These are phyloP conservation scores for Podaxis mareebaensis DNA, from an alignment of 768 basidiomycete genomes.

Conservation along the genomic window DNA sequence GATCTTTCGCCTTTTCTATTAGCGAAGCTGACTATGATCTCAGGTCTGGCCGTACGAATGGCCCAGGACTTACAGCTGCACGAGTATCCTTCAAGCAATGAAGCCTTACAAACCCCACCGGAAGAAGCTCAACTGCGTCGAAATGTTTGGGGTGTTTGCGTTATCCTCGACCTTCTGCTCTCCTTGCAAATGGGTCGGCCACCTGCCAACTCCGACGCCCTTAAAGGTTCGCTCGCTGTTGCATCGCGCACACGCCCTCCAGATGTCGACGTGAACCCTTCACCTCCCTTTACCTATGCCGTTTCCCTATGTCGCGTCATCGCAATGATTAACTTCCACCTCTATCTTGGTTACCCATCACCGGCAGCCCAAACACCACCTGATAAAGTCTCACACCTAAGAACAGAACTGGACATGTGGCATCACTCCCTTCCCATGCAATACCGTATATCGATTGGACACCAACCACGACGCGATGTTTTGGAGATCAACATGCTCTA, in stretches of 20 bases:
- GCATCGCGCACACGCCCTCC: neutral
- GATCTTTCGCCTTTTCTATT: neutral
- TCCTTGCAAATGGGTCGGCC: conserved; percentile 29
- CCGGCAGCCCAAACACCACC: conserved; percentile 13
- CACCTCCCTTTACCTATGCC: conserved; percentile 24
- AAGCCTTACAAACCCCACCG: neutral
- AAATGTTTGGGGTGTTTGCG: conserved; percentile 27
- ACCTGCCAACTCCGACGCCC: conserved; percentile 24
- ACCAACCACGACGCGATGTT: conserved; percentile 25
- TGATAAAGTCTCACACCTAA: conserved; percentile 20
- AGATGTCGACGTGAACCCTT: conserved; percentile 13
- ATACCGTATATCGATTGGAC: conserved; percentile 27
- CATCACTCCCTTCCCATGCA: conserved; percentile 25
- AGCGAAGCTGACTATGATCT: neutral
- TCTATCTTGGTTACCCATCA: conserved; percentile 24
- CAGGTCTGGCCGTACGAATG: conserved; percentile 24
- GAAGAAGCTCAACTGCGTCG: conserved; percentile 20
- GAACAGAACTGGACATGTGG: conserved; percentile 28
- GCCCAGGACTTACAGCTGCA: conserved; percentile 25
- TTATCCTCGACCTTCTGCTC: conserved; percentile 27
- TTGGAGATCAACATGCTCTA: conserved; percentile 32
- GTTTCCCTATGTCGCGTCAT: conserved; percentile 25
- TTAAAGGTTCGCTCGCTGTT: conserved; percentile 15
- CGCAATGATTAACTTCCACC: conserved; percentile 27
- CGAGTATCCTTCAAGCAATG: conserved; percentile 8